These are phyloP conservation scores for Antrodiella citrinella DNA, from an alignment of 768 basidiomycete species.

Conservation along the genomic window DNA sequence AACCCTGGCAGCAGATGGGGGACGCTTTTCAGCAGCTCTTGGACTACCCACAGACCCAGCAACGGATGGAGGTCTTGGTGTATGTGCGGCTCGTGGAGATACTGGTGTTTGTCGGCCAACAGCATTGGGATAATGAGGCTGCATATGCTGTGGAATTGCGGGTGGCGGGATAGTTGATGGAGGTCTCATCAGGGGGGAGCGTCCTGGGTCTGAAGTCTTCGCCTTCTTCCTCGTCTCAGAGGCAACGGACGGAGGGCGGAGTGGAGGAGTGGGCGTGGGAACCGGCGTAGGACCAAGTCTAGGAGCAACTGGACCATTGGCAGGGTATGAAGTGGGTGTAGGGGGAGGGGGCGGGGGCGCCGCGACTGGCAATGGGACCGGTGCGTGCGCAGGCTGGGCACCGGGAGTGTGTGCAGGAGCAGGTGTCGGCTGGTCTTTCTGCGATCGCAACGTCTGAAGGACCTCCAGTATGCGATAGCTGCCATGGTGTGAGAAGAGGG, in stretches of 20 bases:
- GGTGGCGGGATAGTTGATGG: constrained; percentile 13
- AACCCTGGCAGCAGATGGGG: constrained; percentile 8
- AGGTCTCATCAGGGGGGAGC: constrained; percentile 12
- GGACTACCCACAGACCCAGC: constrained; percentile 12
- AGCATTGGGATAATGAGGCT: constrained; percentile 10
- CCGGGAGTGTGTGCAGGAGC: constrained; percentile 3
- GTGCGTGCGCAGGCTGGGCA: constrained; percentile 1
- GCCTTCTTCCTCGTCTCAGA: constrained; percentile 1
- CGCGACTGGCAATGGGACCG: not conserved
- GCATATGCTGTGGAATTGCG: constrained; percentile 19
- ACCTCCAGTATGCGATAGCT: constrained; percentile 57
- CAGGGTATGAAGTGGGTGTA: not conserved
- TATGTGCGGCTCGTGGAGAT: constrained; percentile 7
- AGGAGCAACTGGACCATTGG: not conserved
- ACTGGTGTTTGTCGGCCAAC: constrained; percentile 9
- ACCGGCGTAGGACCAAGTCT: not conserved
- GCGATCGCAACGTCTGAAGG: constrained; percentile 16
- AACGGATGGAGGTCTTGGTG: constrained; percentile 9
- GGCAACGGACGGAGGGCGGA: constrained; percentile 1
- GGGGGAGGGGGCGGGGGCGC: constrained; percentile 7
- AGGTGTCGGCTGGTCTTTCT: constrained; percentile 3
- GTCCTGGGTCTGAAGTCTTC: constrained; percentile 7
- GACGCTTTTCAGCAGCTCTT: constrained; percentile 6
- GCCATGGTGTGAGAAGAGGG: not conserved
- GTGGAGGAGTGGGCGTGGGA: not conserved